phyloP scores from a whole-genome alignment of 179 eudicot species.

The Vitellaria paradoxa region DNA sequence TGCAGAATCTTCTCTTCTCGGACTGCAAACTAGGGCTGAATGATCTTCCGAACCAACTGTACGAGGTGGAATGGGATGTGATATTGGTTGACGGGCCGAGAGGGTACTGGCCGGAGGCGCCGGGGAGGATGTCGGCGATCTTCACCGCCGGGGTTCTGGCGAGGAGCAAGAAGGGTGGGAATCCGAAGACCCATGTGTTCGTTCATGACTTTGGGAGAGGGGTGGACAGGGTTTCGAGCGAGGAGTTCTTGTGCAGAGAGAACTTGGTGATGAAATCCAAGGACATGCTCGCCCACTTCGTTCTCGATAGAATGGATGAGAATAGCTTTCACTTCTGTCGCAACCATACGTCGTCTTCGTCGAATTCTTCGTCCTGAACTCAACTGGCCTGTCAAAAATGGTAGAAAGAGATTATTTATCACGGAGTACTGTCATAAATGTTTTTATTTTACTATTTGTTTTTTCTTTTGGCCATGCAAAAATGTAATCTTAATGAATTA shows the following conservation, averaged over 20 bases:
- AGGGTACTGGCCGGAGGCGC: slow-evolving; percentile 82
- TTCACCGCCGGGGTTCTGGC: slow-evolving; percentile 83
- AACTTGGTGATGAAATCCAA: slow-evolving; percentile 69
- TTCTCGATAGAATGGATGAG: slow-evolving; percentile 73
- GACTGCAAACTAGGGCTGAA: slow-evolving; percentile 83
- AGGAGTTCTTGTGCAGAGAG: slow-evolving; percentile 86
- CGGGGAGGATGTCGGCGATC: slow-evolving; percentile 82
- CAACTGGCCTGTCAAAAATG: background rate
- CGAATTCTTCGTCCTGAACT: slow-evolving; percentile 20
- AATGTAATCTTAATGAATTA: too few relatives aligned
- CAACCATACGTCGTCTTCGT: slow-evolving; percentile 33
- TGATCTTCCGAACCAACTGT: slow-evolving; percentile 80
- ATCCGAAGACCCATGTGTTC: slow-evolving; percentile 62
- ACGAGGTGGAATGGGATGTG: slow-evolving; percentile 86
- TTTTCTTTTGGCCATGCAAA: too few relatives aligned
- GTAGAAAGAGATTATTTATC: background rate
- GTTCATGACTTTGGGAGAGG: slow-evolving; percentile 74
- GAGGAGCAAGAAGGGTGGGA: slow-evolving; percentile 66
- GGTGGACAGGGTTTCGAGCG: slow-evolving; percentile 59
- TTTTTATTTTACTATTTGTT: too few relatives aligned
- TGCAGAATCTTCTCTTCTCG: slow-evolving; percentile 81
- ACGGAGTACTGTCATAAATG: too few relatives aligned
- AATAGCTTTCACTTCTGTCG: slow-evolving; percentile 56
- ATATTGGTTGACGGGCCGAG: slow-evolving; percentile 84
- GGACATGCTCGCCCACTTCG: slow-evolving; percentile 79